phyloP scores from a whole-genome alignment of 257 asterid species.

The Orobanche coerulescens region DNA sequence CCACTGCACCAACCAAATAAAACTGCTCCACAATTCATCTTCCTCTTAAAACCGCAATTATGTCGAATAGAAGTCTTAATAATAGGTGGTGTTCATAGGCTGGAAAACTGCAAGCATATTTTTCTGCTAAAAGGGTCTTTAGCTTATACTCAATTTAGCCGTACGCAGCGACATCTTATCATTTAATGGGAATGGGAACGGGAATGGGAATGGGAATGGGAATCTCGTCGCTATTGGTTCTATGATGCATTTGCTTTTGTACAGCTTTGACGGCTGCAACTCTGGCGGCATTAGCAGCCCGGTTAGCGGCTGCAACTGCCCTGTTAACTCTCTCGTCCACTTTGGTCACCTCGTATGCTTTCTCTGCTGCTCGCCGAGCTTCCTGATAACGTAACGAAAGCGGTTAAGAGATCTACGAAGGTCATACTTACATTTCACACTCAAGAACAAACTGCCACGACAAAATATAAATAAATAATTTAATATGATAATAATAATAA shows the following conservation, averaged over 20 bases:
- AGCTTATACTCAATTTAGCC: not conserved
- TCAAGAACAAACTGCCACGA: not conserved
- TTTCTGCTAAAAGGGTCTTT: not conserved
- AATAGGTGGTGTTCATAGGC: slow-evolving; percentile 15
- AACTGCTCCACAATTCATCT: slow-evolving; percentile 39
- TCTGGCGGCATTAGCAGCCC: slow-evolving; percentile 82
- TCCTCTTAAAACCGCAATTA: slow-evolving; percentile 13
- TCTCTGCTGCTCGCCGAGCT: slow-evolving; percentile 72
- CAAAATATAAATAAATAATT: no score
- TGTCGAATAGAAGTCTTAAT: slow-evolving; percentile 22
- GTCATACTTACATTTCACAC: not conserved
- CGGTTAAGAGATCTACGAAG: not conserved
- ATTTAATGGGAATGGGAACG: slow-evolving; percentile 24
- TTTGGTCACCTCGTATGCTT: slow-evolving; percentile 67
- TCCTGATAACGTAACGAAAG: slow-evolving; percentile 38
- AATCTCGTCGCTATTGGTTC: slow-evolving; percentile 54
- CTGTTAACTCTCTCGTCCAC: slow-evolving; percentile 84
- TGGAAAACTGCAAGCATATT: slow-evolving; percentile 1
- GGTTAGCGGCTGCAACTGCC: slow-evolving; percentile 67
- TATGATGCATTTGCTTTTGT: slow-evolving; percentile 74
- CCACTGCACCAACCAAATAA: slow-evolving; percentile 19
- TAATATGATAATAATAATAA: no score
- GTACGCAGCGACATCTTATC: not conserved
- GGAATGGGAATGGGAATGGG: slow-evolving; percentile 42
- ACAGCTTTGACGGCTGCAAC: slow-evolving; percentile 82